These are phyloP conservation scores for Pelargonium myrrhifolium DNA, from an alignment of 441 rosid genomes.

Conservation along the genomic window DNA sequence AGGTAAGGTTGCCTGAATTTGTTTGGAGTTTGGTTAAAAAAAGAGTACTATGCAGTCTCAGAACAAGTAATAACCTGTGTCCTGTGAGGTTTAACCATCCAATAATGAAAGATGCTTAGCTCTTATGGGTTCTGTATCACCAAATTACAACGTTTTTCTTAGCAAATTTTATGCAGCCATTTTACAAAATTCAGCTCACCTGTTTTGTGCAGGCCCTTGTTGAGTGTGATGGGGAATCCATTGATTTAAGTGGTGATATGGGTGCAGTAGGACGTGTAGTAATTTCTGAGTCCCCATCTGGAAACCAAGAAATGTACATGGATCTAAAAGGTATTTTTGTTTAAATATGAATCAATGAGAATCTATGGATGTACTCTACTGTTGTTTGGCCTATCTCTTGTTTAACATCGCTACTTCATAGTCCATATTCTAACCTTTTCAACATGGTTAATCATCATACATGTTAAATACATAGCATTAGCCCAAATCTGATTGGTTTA, in stretches of 20 bases:
- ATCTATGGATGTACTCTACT: constrained; percentile 7
- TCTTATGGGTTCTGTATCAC: neutral
- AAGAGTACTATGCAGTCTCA: constrained; percentile 14
- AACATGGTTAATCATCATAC: neutral
- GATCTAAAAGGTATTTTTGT: constrained; percentile 70
- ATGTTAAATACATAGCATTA: constrained; percentile 10
- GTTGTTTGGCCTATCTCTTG: neutral
- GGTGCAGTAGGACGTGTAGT: constrained; percentile 90
- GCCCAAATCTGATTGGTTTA: constrained; percentile 19
- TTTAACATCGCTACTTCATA: constrained; percentile 6
- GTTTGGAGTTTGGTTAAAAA: constrained; percentile 4
- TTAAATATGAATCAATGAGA: constrained; percentile 9
- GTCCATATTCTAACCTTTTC: constrained; percentile 7
- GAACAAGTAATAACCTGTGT: neutral
- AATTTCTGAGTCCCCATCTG: constrained; percentile 46
- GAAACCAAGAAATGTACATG: constrained; percentile 55
- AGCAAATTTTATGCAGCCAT: neutral
- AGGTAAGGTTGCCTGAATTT: constrained; percentile 36
- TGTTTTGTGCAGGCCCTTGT: constrained; percentile 64
- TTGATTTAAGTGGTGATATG: constrained; percentile 92
- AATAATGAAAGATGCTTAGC: neutral
- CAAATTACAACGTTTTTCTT: neutral
- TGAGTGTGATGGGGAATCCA: constrained; percentile 93
- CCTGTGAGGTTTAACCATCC: neutral
- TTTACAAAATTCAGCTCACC: neutral